Evolutionary conservation across 495 filamentous ascomycete species (phyloP).

Genomic region (Neurospora sp.): DNA sequence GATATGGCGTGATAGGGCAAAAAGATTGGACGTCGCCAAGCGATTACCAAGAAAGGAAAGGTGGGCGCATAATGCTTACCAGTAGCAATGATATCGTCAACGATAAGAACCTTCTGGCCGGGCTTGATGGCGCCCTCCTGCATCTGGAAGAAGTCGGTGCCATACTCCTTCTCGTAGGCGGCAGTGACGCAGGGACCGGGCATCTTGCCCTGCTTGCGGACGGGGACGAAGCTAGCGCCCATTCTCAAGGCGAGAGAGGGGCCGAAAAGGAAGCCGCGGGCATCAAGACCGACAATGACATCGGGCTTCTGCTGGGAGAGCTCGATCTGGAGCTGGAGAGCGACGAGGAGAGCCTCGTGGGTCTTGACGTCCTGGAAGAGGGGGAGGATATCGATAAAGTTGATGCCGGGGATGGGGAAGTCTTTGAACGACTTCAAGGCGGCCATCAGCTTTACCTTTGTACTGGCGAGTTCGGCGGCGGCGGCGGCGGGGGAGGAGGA

Average conservation of each 20-base stretch:
- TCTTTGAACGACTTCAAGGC: constrained; percentile 67
- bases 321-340: constrained; percentile 71
- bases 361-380: constrained; percentile 75
- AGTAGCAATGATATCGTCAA: constrained; percentile 98
- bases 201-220: constrained; percentile 93
- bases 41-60: neutral
- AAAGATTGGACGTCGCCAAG: neutral
- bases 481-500: constrained; percentile 55
- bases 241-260: constrained; percentile 79
- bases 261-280: constrained; percentile 91
- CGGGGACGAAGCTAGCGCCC: constrained; percentile 83
- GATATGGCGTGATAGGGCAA: neutral
- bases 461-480: constrained; percentile 84
- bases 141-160: constrained; percentile 93
- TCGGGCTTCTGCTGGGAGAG: constrained; percentile 48
- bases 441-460: constrained; percentile 61
- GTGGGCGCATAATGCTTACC: constrained; percentile 46
- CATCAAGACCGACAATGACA: constrained; percentile 87
- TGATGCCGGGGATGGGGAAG: constrained; percentile 88
- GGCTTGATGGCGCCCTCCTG: constrained; percentile 74
- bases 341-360: constrained; percentile 70
- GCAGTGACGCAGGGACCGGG: constrained; percentile 80
- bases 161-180: constrained; percentile 90
- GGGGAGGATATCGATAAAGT: constrained; percentile 98
- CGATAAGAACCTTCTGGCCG: constrained; percentile 81